Evolutionary conservation across 108 stramenopile species (phyloP).

Genomic region (Nitzschia putrida): DNA sequence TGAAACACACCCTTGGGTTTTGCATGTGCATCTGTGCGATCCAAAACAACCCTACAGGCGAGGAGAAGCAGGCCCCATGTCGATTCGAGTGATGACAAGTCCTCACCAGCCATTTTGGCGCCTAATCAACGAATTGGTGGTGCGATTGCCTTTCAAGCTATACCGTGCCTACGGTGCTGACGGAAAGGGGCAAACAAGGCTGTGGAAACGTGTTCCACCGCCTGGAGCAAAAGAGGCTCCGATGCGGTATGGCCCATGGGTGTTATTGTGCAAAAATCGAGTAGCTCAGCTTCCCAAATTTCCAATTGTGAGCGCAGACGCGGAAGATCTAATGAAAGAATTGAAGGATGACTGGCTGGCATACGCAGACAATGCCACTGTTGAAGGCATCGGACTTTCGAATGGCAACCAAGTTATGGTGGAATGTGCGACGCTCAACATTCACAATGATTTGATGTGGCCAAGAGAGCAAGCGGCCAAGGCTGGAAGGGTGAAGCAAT

Average conservation of each 20-base stretch:
- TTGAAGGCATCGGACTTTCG: constrained; percentile 65
- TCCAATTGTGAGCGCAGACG: constrained; percentile 12
- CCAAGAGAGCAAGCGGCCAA: constrained; percentile 88
- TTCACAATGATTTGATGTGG: constrained; percentile 70
- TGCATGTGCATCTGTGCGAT: constrained; percentile 81
- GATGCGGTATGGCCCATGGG: constrained; percentile 81
- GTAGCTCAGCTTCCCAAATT: constrained; percentile 45
- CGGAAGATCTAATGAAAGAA: constrained; percentile 40
- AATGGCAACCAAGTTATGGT: constrained; percentile 73
- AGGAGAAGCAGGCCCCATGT: constrained; percentile 75
- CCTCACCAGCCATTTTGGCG: constrained; percentile 86
- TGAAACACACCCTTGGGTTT: constrained; percentile 78
- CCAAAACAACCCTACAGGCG: constrained; percentile 81
- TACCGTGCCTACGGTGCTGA: constrained; percentile 54
- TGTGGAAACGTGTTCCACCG: constrained; percentile 66
- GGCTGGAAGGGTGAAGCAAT: constrained; percentile 62
- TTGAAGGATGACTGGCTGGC: constrained; percentile 61
- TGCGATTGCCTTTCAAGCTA: constrained; percentile 62
- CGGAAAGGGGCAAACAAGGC: constrained; percentile 66
- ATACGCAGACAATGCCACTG: constrained; percentile 69
- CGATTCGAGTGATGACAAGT: constrained; percentile 76
- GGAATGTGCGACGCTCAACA: constrained; percentile 68
- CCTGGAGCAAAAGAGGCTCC: constrained; percentile 37
- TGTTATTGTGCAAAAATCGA: constrained; percentile 72
- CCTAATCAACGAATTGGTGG: constrained; percentile 68